Evolutionary conservation across 495 filamentous ascomycete genomes (phyloP).

Genomic region (Lichina pygmaea): DNA sequence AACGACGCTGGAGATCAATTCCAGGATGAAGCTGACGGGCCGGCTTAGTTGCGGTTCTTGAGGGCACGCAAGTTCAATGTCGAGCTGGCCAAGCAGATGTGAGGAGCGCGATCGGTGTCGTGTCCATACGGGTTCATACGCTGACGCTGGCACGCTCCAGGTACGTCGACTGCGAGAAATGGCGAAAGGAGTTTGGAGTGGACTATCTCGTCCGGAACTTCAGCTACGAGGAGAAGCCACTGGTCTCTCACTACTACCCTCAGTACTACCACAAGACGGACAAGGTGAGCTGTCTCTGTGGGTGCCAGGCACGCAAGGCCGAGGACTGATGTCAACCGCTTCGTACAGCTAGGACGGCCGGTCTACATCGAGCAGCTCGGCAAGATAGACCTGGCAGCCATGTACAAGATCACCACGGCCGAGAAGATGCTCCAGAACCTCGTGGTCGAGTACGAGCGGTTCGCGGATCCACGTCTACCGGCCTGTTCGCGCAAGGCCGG

Average conservation of each 20-base stretch:
- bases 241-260: constrained; percentile 81
- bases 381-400: constrained; percentile 66
- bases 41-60: constrained; percentile 51
- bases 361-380: constrained; percentile 93
- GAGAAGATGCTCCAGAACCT: constrained; percentile 93
- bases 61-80: constrained; percentile 90
- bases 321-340: neutral
- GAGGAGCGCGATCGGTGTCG: constrained; percentile 10
- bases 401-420: constrained; percentile 78
- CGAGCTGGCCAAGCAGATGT: constrained; percentile 63
- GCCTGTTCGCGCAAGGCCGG: constrained; percentile 87
- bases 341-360: constrained; percentile 63
- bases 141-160: constrained; percentile 18
- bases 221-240: constrained; percentile 64
- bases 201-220: constrained; percentile 60
- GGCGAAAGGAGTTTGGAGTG: constrained; percentile 69
- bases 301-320: neutral
- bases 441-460: constrained; percentile 87
- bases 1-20: too few relatives aligned
- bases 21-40: neutral
- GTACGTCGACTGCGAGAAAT: constrained; percentile 79
- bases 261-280: constrained; percentile 99
- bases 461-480: constrained; percentile 74
- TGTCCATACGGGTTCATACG: neutral
- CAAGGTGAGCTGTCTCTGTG: constrained; percentile 29